Conservation (phyloP, 371 early-diverging fungal species). For the Mortierella sp. region DNA sequence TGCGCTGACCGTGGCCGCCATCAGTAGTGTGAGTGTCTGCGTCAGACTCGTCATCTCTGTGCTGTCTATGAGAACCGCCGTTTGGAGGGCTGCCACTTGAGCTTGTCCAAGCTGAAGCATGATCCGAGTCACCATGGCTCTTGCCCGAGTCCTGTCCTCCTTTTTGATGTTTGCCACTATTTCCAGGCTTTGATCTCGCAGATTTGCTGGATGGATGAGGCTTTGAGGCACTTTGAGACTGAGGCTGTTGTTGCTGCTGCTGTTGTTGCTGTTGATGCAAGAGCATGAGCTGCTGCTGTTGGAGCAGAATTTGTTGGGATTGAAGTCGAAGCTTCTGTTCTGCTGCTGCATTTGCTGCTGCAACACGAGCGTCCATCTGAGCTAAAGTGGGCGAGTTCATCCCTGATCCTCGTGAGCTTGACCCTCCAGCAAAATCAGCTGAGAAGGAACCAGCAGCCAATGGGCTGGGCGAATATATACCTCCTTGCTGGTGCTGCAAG, state of each 20-base stretch:
- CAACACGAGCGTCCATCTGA: constrained; percentile 37
- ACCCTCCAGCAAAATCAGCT: constrained; percentile 18
- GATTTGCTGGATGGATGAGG: constrained; percentile 33
- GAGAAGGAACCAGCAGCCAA: constrained; percentile 22
- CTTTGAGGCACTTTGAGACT: constrained; percentile 21
- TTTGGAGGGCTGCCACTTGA: constrained; percentile 40
- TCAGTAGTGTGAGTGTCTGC: constrained; percentile 29
- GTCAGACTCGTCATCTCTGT: constrained; percentile 34
- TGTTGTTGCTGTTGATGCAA: constrained; percentile 69
- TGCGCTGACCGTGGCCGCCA: constrained; percentile 74
- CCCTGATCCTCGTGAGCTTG: constrained; percentile 28
- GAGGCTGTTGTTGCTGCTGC: constrained; percentile 48
- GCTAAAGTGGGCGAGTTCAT: constrained; percentile 30
- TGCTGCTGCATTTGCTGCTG: constrained; percentile 45
- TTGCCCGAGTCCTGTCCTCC: constrained; percentile 24
- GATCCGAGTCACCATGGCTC: constrained; percentile 25
- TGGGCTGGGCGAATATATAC: constrained; percentile 33
- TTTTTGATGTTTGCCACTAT: constrained; percentile 33
- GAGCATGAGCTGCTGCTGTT: constrained; percentile 64
- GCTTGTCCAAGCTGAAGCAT: constrained; percentile 36
- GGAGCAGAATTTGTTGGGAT: constrained; percentile 66
- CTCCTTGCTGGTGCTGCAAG: constrained; percentile 43
- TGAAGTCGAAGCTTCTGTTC: constrained; percentile 71
- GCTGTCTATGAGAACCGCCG: constrained; percentile 27
- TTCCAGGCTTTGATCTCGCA: constrained; percentile 35